Conservation (phyloP, 2,329 filamentous ascomycete species). For the Fusarium sp. region DNA sequence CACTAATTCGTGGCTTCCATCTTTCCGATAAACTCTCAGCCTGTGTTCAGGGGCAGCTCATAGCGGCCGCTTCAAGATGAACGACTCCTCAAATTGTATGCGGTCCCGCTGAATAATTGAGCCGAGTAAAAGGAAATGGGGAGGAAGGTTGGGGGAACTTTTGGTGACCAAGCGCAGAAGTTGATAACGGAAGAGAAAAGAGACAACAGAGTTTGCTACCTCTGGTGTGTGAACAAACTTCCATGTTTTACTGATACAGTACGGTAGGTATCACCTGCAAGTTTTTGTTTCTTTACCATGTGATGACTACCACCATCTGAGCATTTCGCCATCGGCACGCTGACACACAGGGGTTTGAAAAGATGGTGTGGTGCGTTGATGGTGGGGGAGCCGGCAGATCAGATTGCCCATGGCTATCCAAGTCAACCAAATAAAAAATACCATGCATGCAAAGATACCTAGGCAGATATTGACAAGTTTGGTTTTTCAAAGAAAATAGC, state of each 20-base stretch:
- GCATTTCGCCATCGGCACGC: slow-evolving; percentile 29
- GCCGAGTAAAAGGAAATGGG: not conserved
- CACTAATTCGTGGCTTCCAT: slow-evolving; percentile 26
- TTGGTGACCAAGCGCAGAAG: slow-evolving; percentile 12
- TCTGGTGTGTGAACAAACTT: slow-evolving; percentile 11
- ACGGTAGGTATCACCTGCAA: slow-evolving; percentile 18
- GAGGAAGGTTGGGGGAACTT: not conserved
- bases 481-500: not conserved
- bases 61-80: not conserved
- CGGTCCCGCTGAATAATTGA: slow-evolving; percentile 10
- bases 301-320: slow-evolving; percentile 33
- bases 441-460: not conserved
- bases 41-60: slow-evolving; percentile 8
- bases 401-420: slow-evolving; percentile 21
- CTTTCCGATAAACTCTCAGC: slow-evolving; percentile 27
- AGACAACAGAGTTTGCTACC: slow-evolving; percentile 14
- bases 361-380: slow-evolving; percentile 17
- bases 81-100: not conserved
- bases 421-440: slow-evolving; percentile 18
- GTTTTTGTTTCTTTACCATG: slow-evolving; percentile 30
- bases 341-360: slow-evolving; percentile 18
- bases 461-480: not conserved
- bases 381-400: slow-evolving; percentile 34
- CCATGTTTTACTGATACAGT: slow-evolving; percentile 1
- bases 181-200: slow-evolving; percentile 15